phyloP scores from a whole-genome alignment of 352 stramenopile genomes.

The Blastocystis sp. region DNA sequence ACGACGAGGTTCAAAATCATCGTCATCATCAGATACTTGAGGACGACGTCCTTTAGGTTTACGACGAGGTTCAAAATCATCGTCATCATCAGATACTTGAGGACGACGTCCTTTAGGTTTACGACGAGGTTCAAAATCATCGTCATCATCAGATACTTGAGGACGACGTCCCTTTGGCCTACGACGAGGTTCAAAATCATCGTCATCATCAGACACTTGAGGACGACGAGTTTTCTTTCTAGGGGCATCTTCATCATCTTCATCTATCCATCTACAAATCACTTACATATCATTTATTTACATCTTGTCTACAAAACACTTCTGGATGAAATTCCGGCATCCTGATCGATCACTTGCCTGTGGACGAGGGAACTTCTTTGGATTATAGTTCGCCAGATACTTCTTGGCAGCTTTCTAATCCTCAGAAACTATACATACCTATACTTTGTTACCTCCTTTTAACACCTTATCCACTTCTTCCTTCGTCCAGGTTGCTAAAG shows the following conservation, averaged over 20 bases:
- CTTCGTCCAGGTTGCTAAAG: slow-evolving; percentile 53
- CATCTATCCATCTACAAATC: slow-evolving; percentile 57
- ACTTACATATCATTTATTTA: background rate
- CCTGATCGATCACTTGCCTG: background rate
- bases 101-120: slow-evolving; percentile 46
- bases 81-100: slow-evolving; percentile 65
- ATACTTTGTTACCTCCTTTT: slow-evolving; percentile 61
- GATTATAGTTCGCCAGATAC: slow-evolving; percentile 53
- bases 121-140: slow-evolving; percentile 18
- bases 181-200: slow-evolving; percentile 29
- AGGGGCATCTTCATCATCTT: slow-evolving; percentile 14
- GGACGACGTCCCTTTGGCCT: slow-evolving; percentile 55
- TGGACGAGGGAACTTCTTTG: slow-evolving; percentile 66
- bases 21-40: slow-evolving; percentile 58
- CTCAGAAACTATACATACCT: background rate
- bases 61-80: slow-evolving; percentile 36
- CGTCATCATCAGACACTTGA: slow-evolving; percentile 63
- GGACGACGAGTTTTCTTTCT: slow-evolving; percentile 45
- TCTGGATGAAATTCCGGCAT: slow-evolving; percentile 66
- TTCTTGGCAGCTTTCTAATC: slow-evolving; percentile 65
- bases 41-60: slow-evolving; percentile 33
- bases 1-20: slow-evolving; percentile 24
- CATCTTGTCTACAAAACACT: slow-evolving; percentile 66
- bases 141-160: slow-evolving; percentile 62
- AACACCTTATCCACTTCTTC: slow-evolving; percentile 67